These are phyloP conservation scores for Cercospora citrullina DNA, from an alignment of 2,329 filamentous ascomycete species.

Conservation along the genomic window DNA sequence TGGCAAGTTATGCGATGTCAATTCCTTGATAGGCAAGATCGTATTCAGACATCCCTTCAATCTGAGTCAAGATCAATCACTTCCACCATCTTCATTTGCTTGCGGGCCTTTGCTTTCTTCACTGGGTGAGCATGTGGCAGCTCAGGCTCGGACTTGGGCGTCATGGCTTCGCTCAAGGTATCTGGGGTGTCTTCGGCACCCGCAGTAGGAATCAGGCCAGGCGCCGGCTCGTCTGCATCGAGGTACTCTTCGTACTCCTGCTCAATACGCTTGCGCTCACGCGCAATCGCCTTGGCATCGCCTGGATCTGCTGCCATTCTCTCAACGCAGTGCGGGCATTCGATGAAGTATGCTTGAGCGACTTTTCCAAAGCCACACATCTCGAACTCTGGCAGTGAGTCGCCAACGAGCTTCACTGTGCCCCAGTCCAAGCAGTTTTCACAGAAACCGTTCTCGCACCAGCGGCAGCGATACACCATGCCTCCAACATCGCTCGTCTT, in stretches of 20 bases:
- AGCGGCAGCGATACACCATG: constrained; percentile 55
- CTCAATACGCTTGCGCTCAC: constrained; percentile 22
- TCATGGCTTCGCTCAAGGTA: constrained; percentile 28
- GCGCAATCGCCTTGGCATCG: constrained; percentile 16
- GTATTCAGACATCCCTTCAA: background rate
- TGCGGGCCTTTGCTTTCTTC: constrained; percentile 9
- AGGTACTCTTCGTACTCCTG: constrained; percentile 16
- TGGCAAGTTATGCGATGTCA: background rate
- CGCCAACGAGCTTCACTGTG: constrained; percentile 51
- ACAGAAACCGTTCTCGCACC: constrained; percentile 58
- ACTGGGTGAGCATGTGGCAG: constrained; percentile 4
- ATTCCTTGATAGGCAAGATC: background rate
- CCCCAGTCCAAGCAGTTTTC: constrained; percentile 61
- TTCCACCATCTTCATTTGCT: constrained; percentile 7
- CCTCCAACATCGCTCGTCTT: constrained; percentile 53
- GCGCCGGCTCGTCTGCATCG: background rate
- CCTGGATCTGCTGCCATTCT: constrained; percentile 37
- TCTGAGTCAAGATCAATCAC: constrained; percentile 9
- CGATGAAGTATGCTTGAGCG: constrained; percentile 54
- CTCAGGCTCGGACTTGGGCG: constrained; percentile 19
- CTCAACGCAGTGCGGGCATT: constrained; percentile 50
- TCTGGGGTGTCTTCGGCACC: constrained; percentile 22
- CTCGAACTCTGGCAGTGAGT: constrained; percentile 55
- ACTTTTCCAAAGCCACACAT: constrained; percentile 48
- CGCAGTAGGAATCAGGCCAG: background rate